These are phyloP conservation scores for Cryptosporidium canis DNA, from an alignment of 169 alveolate genomes.

Conservation along the genomic window DNA sequence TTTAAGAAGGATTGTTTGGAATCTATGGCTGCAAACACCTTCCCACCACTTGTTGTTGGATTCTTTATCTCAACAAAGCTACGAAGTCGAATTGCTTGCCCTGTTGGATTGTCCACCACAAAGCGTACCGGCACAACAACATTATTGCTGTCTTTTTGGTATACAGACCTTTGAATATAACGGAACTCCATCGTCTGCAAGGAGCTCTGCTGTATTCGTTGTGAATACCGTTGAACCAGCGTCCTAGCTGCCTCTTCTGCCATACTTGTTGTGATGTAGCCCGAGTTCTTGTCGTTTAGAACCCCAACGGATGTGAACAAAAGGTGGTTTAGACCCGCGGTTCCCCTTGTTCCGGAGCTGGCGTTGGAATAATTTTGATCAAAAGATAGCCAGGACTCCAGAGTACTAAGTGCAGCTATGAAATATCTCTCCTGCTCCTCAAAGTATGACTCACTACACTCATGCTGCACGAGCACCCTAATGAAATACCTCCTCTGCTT, in stretches of 20 bases:
- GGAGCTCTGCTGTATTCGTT: slow-evolving; percentile 71
- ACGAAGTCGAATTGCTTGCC: slow-evolving; percentile 74
- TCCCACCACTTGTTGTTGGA: slow-evolving; percentile 76
- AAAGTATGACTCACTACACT: slow-evolving; percentile 52
- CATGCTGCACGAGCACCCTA: slow-evolving; percentile 44
- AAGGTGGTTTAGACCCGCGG: slow-evolving; percentile 18
- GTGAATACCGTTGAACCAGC: slow-evolving; percentile 67
- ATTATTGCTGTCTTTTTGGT: slow-evolving; percentile 67
- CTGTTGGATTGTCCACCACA: slow-evolving; percentile 76
- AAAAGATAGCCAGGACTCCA: slow-evolving; percentile 60
- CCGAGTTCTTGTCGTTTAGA: slow-evolving; percentile 35
- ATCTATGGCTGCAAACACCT: slow-evolving; percentile 74
- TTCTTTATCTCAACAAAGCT: slow-evolving; percentile 73
- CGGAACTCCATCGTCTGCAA: slow-evolving; percentile 72
- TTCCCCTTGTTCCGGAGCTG: not conserved
- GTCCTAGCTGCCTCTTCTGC: slow-evolving; percentile 76
- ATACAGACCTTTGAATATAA: slow-evolving; percentile 71
- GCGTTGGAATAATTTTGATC: slow-evolving; percentile 49
- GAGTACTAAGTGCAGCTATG: slow-evolving; percentile 42
- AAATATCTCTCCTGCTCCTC: slow-evolving; percentile 52
- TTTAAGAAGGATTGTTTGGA: slow-evolving; percentile 34
- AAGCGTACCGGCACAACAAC: slow-evolving; percentile 73
- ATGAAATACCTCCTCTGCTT: slow-evolving; percentile 51
- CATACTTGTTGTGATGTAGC: slow-evolving; percentile 56
- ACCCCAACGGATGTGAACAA: slow-evolving; percentile 46